Base-by-base conservation (phyloP, 2,329 filamentous ascomycete species). In the Metarhizium robertsii region DNA sequence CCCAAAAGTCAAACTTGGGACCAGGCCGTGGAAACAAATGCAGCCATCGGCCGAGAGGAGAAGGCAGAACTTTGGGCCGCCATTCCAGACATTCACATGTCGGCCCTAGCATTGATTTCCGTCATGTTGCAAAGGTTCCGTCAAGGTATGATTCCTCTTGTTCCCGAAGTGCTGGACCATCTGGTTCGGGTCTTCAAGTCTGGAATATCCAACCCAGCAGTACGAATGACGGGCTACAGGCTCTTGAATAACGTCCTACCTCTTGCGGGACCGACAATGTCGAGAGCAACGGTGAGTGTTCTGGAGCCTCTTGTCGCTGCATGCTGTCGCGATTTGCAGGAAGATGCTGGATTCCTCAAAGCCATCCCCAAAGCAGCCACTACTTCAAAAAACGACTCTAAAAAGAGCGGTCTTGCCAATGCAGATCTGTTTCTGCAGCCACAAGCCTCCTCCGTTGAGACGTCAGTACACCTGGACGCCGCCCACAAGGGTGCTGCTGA, bases 11-110 rank as follows among this genome's bases (percentile, higher is more conserved):
- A 76, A 57, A 70, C 68, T 20, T 73, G 73, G 61, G 73, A 79
- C 58, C 75, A 75, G 60, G 75, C 73, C 2, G 70, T 83, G n/a
- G 81, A 85, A 58, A 76, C 85, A 57, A 92, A 91, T 62, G 77
- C 84, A 7, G 86, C 89, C 59, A 82, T 94, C 59, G 79, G 84
- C 36, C 82, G 87, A 58, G 88, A 95, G 52, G 92, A 96, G 70
- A 86, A 86, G 58, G 90, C 95, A 53, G 82, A 85, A 48, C 77
- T 96, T 3, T 92, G 88, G 81, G 74, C 79, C 50, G 75, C 82
- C 18, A 76, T 96, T 11, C 88, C 92, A 4, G 76, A 80, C 10
- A 80, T 96, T 43, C 90, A 96, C 64, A 71, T 84, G 14, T 83
- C 87, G 14, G 80, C 83, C n/a, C 72, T 95, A 54, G 70, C 79